Conservation (phyloP, 2,329 filamentous ascomycete genomes). For the Sclerotinia subarctica region DNA sequence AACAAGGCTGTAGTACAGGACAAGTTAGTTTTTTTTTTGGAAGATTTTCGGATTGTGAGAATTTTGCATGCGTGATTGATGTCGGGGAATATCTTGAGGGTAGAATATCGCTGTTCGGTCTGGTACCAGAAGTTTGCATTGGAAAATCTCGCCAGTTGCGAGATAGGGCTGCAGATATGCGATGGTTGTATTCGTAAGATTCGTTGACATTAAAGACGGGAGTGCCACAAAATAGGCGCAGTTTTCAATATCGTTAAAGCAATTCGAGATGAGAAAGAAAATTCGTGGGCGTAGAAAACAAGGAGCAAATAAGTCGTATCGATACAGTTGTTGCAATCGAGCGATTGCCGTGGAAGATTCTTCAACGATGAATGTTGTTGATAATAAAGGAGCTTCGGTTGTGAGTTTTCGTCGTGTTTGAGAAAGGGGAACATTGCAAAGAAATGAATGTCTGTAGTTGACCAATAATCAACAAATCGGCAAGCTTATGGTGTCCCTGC, state of each 20-base stretch:
- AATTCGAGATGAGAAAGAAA: background rate
- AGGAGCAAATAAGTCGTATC: background rate
- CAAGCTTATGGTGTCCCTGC: conserved; percentile 18
- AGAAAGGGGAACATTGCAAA: conserved; percentile 1
- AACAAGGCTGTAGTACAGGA: conserved; percentile 6
- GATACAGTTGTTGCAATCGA: background rate
- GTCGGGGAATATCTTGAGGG: background rate
- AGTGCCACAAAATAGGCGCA: background rate
- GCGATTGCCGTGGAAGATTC: background rate
- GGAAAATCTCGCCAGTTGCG: background rate
- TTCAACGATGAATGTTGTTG: background rate
- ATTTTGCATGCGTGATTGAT: background rate
- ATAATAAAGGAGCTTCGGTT: background rate
- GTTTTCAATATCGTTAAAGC: background rate
- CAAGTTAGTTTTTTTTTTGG: background rate
- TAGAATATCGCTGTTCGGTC: background rate
- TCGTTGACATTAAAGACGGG: background rate
- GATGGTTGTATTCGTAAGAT: background rate
- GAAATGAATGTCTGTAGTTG: background rate
- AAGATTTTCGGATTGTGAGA: background rate
- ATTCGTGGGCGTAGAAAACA: background rate
- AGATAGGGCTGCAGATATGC: background rate
- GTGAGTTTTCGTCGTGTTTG: background rate
- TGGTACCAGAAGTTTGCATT: background rate
- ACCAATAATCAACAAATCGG: conserved; percentile 10